phyloP scores from a whole-genome alignment of 2,329 filamentous ascomycete species.

The Fusarium globosum region DNA sequence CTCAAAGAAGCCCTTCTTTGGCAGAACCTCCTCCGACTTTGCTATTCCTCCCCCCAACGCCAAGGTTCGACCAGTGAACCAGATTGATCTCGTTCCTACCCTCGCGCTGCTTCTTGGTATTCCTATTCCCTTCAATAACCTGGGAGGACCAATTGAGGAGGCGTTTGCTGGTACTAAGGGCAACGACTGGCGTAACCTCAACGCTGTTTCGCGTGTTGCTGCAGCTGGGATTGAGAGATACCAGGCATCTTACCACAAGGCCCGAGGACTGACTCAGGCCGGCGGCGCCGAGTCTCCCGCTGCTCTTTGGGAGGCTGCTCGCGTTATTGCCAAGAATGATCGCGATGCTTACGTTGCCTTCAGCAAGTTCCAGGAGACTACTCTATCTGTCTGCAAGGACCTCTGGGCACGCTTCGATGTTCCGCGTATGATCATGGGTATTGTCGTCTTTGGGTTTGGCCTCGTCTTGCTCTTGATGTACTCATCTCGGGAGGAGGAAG shows the following conservation, averaged over 20 bases:
- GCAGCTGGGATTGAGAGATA: conserved; percentile 91
- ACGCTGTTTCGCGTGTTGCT: conserved; percentile 78
- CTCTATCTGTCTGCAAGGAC: conserved; percentile 80
- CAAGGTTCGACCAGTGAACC: conserved; percentile 79
- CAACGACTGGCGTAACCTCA: conserved; percentile 80
- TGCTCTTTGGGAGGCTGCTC: conserved; percentile 61
- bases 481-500: conserved; percentile 68
- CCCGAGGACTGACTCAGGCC: conserved; percentile 73
- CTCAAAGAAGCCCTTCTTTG: conserved; percentile 87
- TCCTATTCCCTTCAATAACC: conserved; percentile 95
- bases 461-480: conserved; percentile 79
- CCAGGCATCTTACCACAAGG: conserved; percentile 82
- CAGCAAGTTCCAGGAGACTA: conserved; percentile 79
- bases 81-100: conserved; percentile 97
- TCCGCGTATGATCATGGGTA: conserved; percentile 83
- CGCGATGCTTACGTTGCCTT: conserved; percentile 68
- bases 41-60: conserved; percentile 73
- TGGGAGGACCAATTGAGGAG: conserved; percentile 93
- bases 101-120: conserved; percentile 87
- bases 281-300: conserved; percentile 55
- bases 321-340: conserved; percentile 53
- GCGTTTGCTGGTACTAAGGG: conserved; percentile 81
- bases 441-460: conserved; percentile 75
- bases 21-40: conserved; percentile 73
- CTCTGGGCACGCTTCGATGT: conserved; percentile 96